A percentile compares a stretch with the other conserved stretches of the same genome.
These are phyloP conservation scores for Croton setiger DNA, from an alignment of 441 rosid genomes.

Conservation along the genomic window DNA sequence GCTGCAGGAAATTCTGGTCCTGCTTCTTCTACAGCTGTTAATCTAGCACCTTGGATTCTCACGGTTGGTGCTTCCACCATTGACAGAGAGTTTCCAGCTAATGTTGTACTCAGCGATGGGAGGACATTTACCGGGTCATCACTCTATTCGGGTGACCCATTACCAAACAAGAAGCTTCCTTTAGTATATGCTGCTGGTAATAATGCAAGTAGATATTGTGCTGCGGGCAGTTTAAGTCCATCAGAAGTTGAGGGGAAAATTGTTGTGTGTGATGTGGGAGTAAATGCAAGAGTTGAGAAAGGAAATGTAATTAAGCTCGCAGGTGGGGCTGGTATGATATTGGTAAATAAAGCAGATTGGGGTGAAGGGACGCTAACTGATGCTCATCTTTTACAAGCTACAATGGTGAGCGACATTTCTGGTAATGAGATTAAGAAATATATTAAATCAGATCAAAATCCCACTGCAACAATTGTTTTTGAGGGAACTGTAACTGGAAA, in stretches of 20 bases:
- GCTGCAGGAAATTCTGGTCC: slow-evolving; percentile 97
- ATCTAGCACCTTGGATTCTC: slow-evolving; percentile 83
- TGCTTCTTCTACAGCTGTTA: slow-evolving; percentile 52
- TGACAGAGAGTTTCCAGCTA: slow-evolving; percentile 72
- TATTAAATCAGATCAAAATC: no score
- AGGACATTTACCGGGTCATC: slow-evolving; percentile 51
- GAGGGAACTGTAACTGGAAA: slow-evolving; percentile 59
- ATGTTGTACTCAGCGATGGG: slow-evolving; percentile 65
- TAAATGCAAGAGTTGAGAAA: no score
- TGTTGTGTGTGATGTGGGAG: no score
- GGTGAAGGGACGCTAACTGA: slow-evolving; percentile 88
- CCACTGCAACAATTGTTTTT: slow-evolving; percentile 62
- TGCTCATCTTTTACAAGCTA: slow-evolving; percentile 70
- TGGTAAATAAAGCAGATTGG: slow-evolving; percentile 58
- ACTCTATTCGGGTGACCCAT: slow-evolving; percentile 48
- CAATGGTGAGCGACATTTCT: slow-evolving; percentile 60
- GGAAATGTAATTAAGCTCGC: slow-evolving; percentile 71
- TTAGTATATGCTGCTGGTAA: slow-evolving; percentile 66
- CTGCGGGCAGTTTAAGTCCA: no score
- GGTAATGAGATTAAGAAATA: slow-evolving; percentile 53
- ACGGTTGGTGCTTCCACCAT: slow-evolving; percentile 86
- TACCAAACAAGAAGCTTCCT: slow-evolving; percentile 36
- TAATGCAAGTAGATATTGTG: slow-evolving; percentile 52
- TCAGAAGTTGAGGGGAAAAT: no score
- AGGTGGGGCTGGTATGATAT: slow-evolving; percentile 81